Conservation (phyloP, 805 yeast species). For the Yamadazyma ubonensis region DNA sequence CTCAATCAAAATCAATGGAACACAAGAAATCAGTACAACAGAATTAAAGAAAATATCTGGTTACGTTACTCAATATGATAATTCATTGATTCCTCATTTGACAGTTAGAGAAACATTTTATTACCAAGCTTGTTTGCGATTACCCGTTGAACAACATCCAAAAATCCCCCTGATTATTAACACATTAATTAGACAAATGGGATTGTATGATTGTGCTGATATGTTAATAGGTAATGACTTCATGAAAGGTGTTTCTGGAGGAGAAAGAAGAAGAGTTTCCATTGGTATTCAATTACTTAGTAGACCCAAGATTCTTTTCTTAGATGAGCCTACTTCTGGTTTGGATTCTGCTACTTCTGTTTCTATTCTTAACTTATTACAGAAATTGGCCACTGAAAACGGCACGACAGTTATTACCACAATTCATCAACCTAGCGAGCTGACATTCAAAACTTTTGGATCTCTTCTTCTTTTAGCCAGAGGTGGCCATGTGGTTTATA, state of each 20-base stretch:
- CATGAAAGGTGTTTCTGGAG: constrained; percentile 44
- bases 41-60: constrained; percentile 48
- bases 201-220: constrained; percentile 73
- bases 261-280: constrained; percentile 76
- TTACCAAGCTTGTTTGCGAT: constrained; percentile 68
- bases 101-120: constrained; percentile 77
- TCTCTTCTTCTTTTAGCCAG: constrained; percentile 69
- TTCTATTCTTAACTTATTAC: constrained; percentile 60
- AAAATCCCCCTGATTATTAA: constrained; percentile 51
- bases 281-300: constrained; percentile 77
- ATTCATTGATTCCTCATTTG: constrained; percentile 62
- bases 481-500: constrained; percentile 69
- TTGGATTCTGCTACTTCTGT: constrained; percentile 77
- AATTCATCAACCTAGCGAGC: constrained; percentile 81
- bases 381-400: constrained; percentile 52
- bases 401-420: constrained; percentile 70
- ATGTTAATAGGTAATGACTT: constrained; percentile 48
- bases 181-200: constrained; percentile 62
- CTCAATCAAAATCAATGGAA: constrained; percentile 23
- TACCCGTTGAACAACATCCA: constrained; percentile 41
- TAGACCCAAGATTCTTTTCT: constrained; percentile 65
- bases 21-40: constrained; percentile 23
- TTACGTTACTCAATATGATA: constrained; percentile 81
- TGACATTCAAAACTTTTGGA: constrained; percentile 63
- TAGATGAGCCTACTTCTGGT: constrained; percentile 92